Conservation (phyloP, 2,329 filamentous ascomycete genomes). For the Dactylellina parvicollis region DNA sequence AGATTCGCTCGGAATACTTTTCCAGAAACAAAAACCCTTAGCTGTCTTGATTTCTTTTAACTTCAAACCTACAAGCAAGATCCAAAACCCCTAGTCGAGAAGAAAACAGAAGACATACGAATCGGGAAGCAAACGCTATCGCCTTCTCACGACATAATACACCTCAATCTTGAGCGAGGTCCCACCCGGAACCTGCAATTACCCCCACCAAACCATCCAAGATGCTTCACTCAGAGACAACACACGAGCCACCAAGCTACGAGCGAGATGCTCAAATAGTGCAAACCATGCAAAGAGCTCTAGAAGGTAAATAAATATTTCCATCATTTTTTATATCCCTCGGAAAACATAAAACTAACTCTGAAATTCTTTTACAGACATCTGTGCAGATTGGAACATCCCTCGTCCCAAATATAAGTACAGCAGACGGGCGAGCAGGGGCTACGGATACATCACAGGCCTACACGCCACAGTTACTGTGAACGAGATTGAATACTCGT, state of each 20-base stretch:
- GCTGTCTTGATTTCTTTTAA: not conserved
- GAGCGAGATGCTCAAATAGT: conserved; percentile 50
- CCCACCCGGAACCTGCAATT: conserved; percentile 1
- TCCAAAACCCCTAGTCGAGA: too few relatives aligned
- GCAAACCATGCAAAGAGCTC: conserved; percentile 46
- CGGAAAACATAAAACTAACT: conserved; percentile 9
- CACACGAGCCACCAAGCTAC: conserved; percentile 46
- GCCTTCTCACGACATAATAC: too few relatives aligned
- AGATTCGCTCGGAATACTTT: conserved; percentile 34
- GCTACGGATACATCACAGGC: conserved; percentile 40
- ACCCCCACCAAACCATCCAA: conserved; percentile 12
- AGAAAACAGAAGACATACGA: not conserved
- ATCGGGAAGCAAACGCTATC: too few relatives aligned
- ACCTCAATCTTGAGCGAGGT: not conserved
- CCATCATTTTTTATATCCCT: not conserved
- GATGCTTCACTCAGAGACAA: conserved; percentile 52
- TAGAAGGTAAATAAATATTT: conserved; percentile 40
- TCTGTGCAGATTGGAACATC: conserved; percentile 46
- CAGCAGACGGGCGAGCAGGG: conserved; percentile 33
- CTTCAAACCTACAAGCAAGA: not conserved
- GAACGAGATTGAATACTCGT: conserved; percentile 52
- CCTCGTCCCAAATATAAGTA: conserved; percentile 51
- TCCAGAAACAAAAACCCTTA: conserved; percentile 22
- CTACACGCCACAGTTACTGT: conserved; percentile 50
- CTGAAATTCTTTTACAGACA: conserved; percentile 4